These are phyloP conservation scores for Leptosphaerulina australis DNA, from an alignment of 2,329 filamentous ascomycete species.

Conservation along the genomic window DNA sequence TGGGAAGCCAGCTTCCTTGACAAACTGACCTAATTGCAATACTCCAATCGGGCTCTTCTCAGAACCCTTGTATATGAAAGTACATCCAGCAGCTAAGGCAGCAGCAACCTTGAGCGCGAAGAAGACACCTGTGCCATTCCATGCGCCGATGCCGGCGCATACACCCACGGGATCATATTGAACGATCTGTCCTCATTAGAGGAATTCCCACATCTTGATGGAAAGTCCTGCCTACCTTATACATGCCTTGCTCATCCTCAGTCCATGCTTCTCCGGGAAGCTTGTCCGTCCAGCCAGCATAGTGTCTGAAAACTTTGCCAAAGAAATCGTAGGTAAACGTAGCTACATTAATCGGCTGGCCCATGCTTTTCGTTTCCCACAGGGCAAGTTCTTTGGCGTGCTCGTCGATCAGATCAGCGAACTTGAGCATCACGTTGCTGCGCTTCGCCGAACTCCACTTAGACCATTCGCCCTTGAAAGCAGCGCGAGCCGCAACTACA, in stretches of 20 bases:
- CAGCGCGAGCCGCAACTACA: constrained; percentile 32
- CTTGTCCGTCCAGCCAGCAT: constrained; percentile 33
- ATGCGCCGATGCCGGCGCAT: constrained; percentile 41
- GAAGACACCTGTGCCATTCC: constrained; percentile 31
- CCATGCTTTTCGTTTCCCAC: constrained; percentile 28
- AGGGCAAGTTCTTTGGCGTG: constrained; percentile 17
- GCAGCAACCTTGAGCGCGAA: constrained; percentile 39
- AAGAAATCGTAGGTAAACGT: constrained; percentile 16
- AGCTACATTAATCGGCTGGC: constrained; percentile 18
- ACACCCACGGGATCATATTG: constrained; percentile 39
- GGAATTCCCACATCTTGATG: too few relatives aligned
- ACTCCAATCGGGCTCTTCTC: constrained; percentile 37
- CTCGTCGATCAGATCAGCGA: constrained; percentile 35
- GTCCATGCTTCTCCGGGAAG: constrained; percentile 23
- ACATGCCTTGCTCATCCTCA: constrained; percentile 12
- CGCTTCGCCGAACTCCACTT: constrained; percentile 30
- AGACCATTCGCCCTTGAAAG: constrained; percentile 32
- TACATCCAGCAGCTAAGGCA: constrained; percentile 44
- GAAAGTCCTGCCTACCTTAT: constrained; percentile 1
- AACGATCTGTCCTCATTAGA: constrained; percentile 10
- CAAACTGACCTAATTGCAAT: constrained; percentile 30
- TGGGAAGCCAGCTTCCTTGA: constrained; percentile 46
- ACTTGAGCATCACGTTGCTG: constrained; percentile 29
- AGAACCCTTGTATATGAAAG: constrained; percentile 36
- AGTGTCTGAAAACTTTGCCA: constrained; percentile 26